phyloP scores from a whole-genome alignment of 2,329 filamentous ascomycete genomes.

The Rhynchosporium secalis region DNA sequence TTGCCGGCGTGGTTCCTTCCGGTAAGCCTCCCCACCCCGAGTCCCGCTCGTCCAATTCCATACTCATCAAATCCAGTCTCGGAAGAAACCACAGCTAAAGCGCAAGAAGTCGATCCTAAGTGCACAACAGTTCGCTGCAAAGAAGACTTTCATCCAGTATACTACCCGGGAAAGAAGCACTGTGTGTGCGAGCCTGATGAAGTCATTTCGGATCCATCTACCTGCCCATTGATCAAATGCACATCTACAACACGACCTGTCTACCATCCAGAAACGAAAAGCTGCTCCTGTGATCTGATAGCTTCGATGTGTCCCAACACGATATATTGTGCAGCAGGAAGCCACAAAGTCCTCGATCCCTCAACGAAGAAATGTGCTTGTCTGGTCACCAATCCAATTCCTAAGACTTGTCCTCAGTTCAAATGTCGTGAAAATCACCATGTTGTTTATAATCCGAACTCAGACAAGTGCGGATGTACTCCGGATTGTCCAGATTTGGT shows the following conservation, averaged over 20 bases:
- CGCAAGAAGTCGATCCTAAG: constrained; percentile 18
- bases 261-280: constrained; percentile 22
- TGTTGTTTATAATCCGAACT: constrained; percentile 27
- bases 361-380: constrained; percentile 26
- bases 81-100: not conserved
- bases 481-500: constrained; percentile 28
- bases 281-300: constrained; percentile 26
- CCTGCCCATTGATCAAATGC: constrained; percentile 27
- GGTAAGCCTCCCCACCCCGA: not conserved
- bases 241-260: constrained; percentile 21
- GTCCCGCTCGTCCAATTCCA: not conserved
- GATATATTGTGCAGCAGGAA: constrained; percentile 24
- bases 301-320: constrained; percentile 18
- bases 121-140: constrained; percentile 21
- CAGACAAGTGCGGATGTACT: constrained; percentile 26
- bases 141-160: constrained; percentile 21
- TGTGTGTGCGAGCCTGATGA: constrained; percentile 20
- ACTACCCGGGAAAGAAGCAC: constrained; percentile 13
- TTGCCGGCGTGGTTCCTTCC: constrained; percentile 7
- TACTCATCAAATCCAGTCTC: constrained; percentile 6
- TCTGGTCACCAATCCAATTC: constrained; percentile 25
- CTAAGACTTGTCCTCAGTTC: constrained; percentile 26
- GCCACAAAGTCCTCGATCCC: constrained; percentile 17
- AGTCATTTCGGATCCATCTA: constrained; percentile 12
- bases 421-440: constrained; percentile 26